Evolutionary conservation across 331 rosid species (phyloP).

Genomic region (Dryas integrifolia): DNA sequence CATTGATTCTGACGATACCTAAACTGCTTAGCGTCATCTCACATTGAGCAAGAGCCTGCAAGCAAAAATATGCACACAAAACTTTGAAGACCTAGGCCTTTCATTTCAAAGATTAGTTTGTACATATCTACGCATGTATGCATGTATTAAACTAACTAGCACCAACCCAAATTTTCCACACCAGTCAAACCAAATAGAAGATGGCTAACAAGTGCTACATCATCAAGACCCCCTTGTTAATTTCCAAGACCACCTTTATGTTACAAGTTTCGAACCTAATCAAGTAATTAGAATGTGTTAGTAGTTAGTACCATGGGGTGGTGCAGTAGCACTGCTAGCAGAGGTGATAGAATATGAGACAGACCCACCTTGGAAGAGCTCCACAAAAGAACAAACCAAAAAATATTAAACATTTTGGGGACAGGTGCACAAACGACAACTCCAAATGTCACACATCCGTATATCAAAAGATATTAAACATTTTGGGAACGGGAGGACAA

Average conservation of each 20-base stretch:
- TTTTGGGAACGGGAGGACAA: background rate
- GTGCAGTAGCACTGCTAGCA: background rate
- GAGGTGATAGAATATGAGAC: background rate
- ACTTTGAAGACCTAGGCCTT: background rate
- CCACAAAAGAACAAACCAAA: background rate
- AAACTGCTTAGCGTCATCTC: slow-evolving; percentile 50
- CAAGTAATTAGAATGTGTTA: background rate
- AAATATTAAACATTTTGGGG: background rate
- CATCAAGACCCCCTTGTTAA: slow-evolving; percentile 2
- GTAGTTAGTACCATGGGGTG: background rate
- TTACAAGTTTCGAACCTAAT: background rate
- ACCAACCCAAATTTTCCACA: slow-evolving; percentile 17
- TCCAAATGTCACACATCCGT: background rate
- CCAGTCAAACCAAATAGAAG: slow-evolving; percentile 18
- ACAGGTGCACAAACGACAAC: background rate
- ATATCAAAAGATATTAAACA: background rate
- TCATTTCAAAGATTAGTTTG: slow-evolving; percentile 6
- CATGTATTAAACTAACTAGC: background rate
- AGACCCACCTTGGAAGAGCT: background rate
- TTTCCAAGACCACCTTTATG: no score
- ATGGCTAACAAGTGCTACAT: background rate
- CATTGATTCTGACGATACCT: slow-evolving; percentile 50
- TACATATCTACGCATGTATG: slow-evolving; percentile 6
- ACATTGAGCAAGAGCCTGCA: slow-evolving; percentile 88
- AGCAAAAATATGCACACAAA: slow-evolving; percentile 26